Percentiles rank a stretch among this genome's conserved stretches.
Evolutionary conservation across 768 basidiomycete genomes (phyloP).

Genomic region (Hericium erinaceus): DNA sequence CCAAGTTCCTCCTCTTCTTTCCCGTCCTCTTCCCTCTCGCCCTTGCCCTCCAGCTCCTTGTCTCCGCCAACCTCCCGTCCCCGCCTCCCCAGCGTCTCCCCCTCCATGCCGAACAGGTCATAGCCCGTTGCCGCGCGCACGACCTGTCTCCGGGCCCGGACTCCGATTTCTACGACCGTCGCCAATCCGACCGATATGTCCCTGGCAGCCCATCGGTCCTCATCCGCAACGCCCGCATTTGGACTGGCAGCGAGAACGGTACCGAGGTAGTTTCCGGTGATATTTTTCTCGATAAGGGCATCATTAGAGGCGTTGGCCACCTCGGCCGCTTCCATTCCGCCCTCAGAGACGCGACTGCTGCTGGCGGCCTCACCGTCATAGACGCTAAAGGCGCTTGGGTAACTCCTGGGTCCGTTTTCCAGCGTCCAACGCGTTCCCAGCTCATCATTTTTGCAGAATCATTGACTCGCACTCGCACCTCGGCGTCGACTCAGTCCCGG

Average conservation of each 20-base stretch:
- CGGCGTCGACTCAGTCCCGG: conserved; percentile 26
- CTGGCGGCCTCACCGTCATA: conserved; percentile 30
- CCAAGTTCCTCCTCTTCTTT: too few relatives aligned
- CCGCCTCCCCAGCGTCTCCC: not conserved
- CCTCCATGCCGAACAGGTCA: not conserved
- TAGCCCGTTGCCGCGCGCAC: conserved; percentile 31
- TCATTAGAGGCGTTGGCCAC: conserved; percentile 52
- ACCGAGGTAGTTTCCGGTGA: conserved; percentile 56
- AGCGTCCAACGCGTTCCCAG: not conserved
- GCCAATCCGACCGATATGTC: conserved; percentile 56
- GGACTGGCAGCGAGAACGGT: conserved; percentile 71
- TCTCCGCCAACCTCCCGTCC: too few relatives aligned
- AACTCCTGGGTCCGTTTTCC: conserved; percentile 48
- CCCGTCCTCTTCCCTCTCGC: too few relatives aligned
- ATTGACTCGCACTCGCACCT: conserved; percentile 43
- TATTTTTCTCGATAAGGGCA: conserved; percentile 58
- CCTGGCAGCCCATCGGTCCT: conserved; percentile 53
- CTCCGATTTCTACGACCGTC: conserved; percentile 36
- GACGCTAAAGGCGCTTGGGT: conserved; percentile 69
- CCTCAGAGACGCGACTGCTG: conserved; percentile 6
- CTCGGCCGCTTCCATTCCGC: conserved; percentile 21
- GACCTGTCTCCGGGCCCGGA: conserved; percentile 34
- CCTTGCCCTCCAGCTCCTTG: too few relatives aligned
- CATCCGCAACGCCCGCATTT: conserved; percentile 70
- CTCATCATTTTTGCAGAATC: conserved; percentile 17